A percentile compares a stretch with the other conserved stretches of the same genome.
These are phyloP conservation scores for Penicillium thymicola DNA, from an alignment of 2,329 filamentous ascomycete species.

Conservation along the genomic window DNA sequence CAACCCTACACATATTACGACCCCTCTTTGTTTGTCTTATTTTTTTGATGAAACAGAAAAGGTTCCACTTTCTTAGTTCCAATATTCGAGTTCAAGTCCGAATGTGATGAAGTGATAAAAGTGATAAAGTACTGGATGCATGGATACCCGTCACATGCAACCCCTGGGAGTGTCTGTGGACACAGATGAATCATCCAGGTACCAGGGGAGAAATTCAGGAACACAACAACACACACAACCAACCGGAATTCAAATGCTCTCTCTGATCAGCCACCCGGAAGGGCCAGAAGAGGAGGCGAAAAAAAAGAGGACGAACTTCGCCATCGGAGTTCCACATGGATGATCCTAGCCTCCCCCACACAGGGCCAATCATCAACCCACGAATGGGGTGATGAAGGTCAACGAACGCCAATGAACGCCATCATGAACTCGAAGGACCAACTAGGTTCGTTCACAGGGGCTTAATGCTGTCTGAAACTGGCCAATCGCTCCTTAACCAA, in stretches of 20 bases:
- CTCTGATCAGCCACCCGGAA: neutral
- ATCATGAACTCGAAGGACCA: neutral
- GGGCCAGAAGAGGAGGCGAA: neutral
- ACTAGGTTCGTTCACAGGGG: slow-evolving; percentile 2
- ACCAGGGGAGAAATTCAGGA: slow-evolving; percentile 4
- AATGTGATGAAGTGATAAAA: neutral
- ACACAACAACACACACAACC: neutral
- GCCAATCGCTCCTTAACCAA: slow-evolving; percentile 2
- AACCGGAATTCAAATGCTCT: neutral
- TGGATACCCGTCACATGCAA: neutral
- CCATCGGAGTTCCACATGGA: slow-evolving; percentile 7
- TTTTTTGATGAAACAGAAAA: neutral
- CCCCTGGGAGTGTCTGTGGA: neutral
- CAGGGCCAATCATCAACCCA: slow-evolving; percentile 1
- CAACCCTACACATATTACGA: neutral
- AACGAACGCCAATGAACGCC: slow-evolving; percentile 2
- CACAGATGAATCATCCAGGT: neutral
- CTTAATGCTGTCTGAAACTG: slow-evolving; percentile 6
- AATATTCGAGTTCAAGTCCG: neutral
- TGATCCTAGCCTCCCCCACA: slow-evolving; percentile 5
- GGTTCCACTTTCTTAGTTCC: neutral
- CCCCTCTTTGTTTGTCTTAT: neutral
- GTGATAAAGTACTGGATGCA: neutral
- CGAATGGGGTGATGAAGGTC: neutral
- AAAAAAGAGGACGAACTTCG: neutral